Conservation (phyloP, 768 basidiomycete species). For the Boletus pseudo-olivaceus region DNA sequence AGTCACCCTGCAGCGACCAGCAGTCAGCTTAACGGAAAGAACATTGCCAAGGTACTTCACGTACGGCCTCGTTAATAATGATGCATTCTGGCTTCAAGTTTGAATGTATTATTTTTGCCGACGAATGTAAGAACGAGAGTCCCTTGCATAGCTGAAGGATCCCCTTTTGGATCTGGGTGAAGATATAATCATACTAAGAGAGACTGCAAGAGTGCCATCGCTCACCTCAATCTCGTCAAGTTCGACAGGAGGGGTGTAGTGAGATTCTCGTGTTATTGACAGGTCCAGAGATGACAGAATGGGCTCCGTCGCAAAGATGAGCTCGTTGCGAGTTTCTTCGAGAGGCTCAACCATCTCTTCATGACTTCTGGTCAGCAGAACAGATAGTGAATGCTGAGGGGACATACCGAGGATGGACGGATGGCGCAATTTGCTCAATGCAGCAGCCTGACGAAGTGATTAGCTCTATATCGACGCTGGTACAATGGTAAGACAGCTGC, state of each 20-base stretch:
- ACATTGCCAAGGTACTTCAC: slow-evolving; percentile 23
- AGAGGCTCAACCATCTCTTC: slow-evolving; percentile 96
- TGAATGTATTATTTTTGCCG: slow-evolving; percentile 88
- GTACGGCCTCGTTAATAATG: slow-evolving; percentile 83
- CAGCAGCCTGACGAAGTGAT: slow-evolving; percentile 59
- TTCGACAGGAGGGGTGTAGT: slow-evolving; percentile 61
- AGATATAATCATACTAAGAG: slow-evolving; percentile 5
- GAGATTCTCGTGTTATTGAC: slow-evolving; percentile 64
- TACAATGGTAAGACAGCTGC: slow-evolving; percentile 21
- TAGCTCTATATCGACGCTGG: slow-evolving; percentile 1
- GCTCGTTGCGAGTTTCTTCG: slow-evolving; percentile 85
- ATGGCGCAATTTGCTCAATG: slow-evolving; percentile 82
- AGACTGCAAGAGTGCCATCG: slow-evolving; percentile 4
- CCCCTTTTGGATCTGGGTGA: slow-evolving; percentile 85
- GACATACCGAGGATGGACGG: slow-evolving; percentile 82
- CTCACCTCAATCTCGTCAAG: slow-evolving; percentile 93
- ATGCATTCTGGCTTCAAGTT: slow-evolving; percentile 87
- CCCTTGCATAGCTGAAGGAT: slow-evolving; percentile 91
- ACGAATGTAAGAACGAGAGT: slow-evolving; percentile 85
- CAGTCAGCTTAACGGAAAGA: background rate
- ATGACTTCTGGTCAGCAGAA: slow-evolving; percentile 2
- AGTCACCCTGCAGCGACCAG: slow-evolving; percentile 75
- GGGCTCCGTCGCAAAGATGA: slow-evolving; percentile 92
- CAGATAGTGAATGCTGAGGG: background rate
- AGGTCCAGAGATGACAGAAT: slow-evolving; percentile 77